phyloP scores from a whole-genome alignment of 1,284 basidiomycete genomes.

The Heterobasidion occidentale region DNA sequence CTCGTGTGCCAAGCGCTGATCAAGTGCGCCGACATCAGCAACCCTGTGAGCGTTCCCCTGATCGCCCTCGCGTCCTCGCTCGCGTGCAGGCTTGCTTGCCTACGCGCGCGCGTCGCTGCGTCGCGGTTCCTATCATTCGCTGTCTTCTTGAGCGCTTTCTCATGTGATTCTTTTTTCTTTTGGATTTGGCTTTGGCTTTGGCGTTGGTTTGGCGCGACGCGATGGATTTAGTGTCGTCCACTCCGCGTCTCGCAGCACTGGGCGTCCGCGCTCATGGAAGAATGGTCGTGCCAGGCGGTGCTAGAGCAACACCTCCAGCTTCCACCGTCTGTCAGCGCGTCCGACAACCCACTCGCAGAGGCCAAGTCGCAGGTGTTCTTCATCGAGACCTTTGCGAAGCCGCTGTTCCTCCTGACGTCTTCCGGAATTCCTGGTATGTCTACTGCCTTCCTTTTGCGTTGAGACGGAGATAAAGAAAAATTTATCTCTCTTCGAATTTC shows the following conservation, averaged over 20 bases:
- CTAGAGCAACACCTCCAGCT: constrained; percentile 75
- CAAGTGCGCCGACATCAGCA: constrained; percentile 96
- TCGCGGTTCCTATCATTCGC: background rate
- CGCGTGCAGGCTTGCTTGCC: too few species aligned
- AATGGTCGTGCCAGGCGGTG: constrained; percentile 84
- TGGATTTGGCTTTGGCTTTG: background rate
- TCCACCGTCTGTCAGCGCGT: constrained; percentile 62
- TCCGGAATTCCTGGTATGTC: constrained; percentile 65
- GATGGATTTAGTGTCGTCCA: constrained; percentile 66
- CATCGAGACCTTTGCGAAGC: constrained; percentile 74
- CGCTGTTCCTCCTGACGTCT: constrained; percentile 72
- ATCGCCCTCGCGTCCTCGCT: background rate
- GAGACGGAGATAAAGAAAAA: background rate
- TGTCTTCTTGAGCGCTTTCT: background rate
- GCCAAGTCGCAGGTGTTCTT: constrained; percentile 89
- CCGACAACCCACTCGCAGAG: constrained; percentile 62
- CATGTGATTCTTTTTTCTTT: background rate
- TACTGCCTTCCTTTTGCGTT: background rate
- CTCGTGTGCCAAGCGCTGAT: constrained; percentile 86
- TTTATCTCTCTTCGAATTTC: background rate
- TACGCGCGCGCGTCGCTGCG: too few species aligned
- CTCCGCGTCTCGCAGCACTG: constrained; percentile 85
- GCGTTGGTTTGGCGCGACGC: background rate
- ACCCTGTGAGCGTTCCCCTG: constrained; percentile 60
- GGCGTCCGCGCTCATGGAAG: constrained; percentile 80